These are phyloP conservation scores for Dillenia suffruticosa DNA, from an alignment of 164 flowering plant species.

Conservation along the genomic window DNA sequence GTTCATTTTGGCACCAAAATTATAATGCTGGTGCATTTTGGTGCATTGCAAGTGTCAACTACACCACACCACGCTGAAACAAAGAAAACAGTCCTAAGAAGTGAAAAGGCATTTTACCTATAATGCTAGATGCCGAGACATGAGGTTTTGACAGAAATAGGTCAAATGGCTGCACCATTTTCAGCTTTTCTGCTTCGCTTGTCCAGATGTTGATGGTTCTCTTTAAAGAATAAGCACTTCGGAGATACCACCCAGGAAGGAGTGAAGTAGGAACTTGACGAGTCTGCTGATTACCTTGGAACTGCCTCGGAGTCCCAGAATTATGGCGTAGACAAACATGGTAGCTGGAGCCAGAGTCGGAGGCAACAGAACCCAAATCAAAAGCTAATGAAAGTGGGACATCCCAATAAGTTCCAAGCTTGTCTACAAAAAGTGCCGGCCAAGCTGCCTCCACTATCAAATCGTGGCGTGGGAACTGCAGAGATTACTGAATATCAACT, in stretches of 20 bases:
- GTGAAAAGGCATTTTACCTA: conserved; percentile 46
- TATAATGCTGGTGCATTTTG: no score
- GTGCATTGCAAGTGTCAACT: no score
- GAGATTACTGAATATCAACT: conserved; percentile 5
- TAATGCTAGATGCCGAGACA: conserved; percentile 54
- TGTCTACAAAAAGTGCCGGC: conserved; percentile 77
- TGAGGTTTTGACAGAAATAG: conserved; percentile 73
- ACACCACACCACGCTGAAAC: background rate
- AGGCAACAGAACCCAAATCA: conserved; percentile 68
- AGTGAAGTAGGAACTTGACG: conserved; percentile 36
- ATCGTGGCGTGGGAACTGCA: conserved; percentile 76
- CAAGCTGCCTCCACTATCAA: conserved; percentile 60
- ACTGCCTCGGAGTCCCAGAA: conserved; percentile 42
- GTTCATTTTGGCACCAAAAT: no score
- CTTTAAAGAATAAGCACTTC: conserved; percentile 55
- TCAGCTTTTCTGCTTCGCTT: conserved; percentile 57
- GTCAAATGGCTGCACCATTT: conserved; percentile 77
- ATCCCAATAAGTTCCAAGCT: conserved; percentile 73
- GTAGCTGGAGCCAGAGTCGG: conserved; percentile 64
- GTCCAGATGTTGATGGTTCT: conserved; percentile 69
- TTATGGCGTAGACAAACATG: conserved; percentile 56
- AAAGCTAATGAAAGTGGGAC: conserved; percentile 60
- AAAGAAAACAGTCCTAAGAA: background rate
- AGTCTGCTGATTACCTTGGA: conserved; percentile 25
- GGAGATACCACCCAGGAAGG: conserved; percentile 57